Percentiles rank a stretch among this genome's conserved stretches.
Evolutionary conservation across 768 basidiomycete genomes (phyloP).

Genomic region (Agaricus subrufescens): DNA sequence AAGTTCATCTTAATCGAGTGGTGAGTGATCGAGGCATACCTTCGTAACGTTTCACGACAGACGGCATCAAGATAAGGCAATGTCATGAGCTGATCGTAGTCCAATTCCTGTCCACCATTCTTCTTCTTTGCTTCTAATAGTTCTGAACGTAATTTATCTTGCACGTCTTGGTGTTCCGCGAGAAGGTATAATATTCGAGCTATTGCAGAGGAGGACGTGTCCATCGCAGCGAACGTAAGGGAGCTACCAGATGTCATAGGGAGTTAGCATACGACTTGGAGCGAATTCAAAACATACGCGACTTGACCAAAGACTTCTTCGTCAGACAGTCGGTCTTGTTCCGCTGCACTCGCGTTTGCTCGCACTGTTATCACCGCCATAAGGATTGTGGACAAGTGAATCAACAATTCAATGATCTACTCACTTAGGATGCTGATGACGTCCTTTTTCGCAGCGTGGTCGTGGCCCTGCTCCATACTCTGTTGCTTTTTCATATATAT

Average conservation of each 20-base stretch:
- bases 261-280: neutral
- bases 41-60: constrained; percentile 33
- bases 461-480: constrained; percentile 17
- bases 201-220: constrained; percentile 36
- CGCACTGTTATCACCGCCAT: constrained; percentile 25
- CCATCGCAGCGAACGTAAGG: constrained; percentile 35
- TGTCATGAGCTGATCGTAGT: constrained; percentile 30
- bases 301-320: constrained; percentile 37
- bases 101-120: constrained; percentile 17
- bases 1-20: neutral
- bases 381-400: neutral
- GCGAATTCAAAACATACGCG: constrained; percentile 15
- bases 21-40: constrained; percentile 18
- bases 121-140: constrained; percentile 22
- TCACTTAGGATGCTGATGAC: constrained; percentile 42
- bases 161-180: constrained; percentile 28
- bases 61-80: constrained; percentile 37
- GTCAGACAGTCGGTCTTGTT: constrained; percentile 26
- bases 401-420: constrained; percentile 10
- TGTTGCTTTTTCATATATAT: constrained; percentile 33
- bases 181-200: constrained; percentile 28
- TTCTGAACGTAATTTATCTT: constrained; percentile 32
- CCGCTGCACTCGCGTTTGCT: constrained; percentile 30
- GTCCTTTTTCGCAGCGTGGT: constrained; percentile 40
- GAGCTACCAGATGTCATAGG: constrained; percentile 17